Conservation (phyloP, 495 filamentous ascomycete genomes). For the Cetradonia linearis region DNA sequence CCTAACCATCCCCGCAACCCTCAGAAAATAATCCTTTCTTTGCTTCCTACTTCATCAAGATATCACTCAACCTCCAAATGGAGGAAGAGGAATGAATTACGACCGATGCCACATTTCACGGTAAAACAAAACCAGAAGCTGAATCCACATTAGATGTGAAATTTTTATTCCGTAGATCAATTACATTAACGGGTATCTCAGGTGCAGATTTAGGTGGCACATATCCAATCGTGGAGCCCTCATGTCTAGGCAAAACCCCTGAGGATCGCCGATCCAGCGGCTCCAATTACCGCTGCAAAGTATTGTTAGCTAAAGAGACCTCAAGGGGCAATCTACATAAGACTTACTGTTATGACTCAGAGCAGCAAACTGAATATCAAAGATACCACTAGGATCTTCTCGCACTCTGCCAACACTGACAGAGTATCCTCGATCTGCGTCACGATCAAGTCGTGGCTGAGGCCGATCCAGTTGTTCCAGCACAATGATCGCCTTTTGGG, state of each 20-base stretch:
- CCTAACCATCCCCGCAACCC: too few relatives aligned
- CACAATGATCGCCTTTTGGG: slow-evolving; percentile 59
- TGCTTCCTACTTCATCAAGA: too few relatives aligned
- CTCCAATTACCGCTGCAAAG: slow-evolving; percentile 71
- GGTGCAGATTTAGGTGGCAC: neutral
- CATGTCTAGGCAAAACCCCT: slow-evolving; percentile 64
- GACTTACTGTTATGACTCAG: slow-evolving; percentile 76
- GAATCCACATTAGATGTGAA: neutral
- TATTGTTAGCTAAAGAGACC: slow-evolving; percentile 14
- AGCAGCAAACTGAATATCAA: slow-evolving; percentile 75
- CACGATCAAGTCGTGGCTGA: slow-evolving; percentile 74
- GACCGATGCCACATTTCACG: too few relatives aligned
- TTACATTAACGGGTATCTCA: neutral
- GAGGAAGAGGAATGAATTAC: too few relatives aligned
- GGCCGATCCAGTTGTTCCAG: slow-evolving; percentile 73
- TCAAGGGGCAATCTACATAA: neutral
- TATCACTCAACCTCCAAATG: too few relatives aligned
- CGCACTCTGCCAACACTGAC: slow-evolving; percentile 72
- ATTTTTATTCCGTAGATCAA: neutral
- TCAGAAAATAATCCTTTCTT: too few relatives aligned
- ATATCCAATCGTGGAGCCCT: neutral
- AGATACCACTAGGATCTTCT: slow-evolving; percentile 62
- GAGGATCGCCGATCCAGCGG: slow-evolving; percentile 82
- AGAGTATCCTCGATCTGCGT: slow-evolving; percentile 64
- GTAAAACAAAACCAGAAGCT: too few relatives aligned